A percentile compares a stretch with the other conserved stretches of the same genome.
Conservation (phyloP, 2,329 filamentous ascomycete species). For the Laburnicola sp. region DNA sequence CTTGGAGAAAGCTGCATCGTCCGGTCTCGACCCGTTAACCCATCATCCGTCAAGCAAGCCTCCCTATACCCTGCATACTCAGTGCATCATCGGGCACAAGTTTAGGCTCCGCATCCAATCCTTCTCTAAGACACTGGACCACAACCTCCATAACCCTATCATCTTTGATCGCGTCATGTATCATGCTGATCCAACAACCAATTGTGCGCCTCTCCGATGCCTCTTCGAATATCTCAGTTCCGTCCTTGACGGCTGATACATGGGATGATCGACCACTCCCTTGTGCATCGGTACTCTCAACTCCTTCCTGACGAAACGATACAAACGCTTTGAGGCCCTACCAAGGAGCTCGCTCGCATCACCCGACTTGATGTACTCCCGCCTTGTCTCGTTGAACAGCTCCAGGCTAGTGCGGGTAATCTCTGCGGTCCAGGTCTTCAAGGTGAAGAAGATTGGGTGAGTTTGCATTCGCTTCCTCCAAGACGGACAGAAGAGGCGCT, state of each 20-base stretch:
- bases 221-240: not conserved
- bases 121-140: conserved; percentile 14
- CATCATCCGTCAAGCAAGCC: no score
- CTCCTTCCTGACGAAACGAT: conserved; percentile 11
- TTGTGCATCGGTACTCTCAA: conserved; percentile 16
- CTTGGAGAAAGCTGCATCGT: no score
- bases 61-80: no score
- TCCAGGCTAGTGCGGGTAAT: not conserved
- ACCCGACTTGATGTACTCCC: conserved; percentile 6
- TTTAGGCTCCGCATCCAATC: not conserved
- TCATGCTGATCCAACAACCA: conserved; percentile 17
- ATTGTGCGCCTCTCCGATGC: conserved; percentile 9
- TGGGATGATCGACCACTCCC: conserved; percentile 17
- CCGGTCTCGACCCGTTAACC: no score
- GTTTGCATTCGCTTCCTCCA: not conserved
- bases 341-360: conserved; percentile 11
- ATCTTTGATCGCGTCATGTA: conserved; percentile 12
- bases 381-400: conserved; percentile 6
- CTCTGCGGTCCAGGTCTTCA: not conserved
- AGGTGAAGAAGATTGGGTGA: not conserved
- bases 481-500: not conserved
- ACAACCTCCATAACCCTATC: conserved; percentile 15
- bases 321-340: conserved; percentile 8
- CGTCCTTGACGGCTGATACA: not conserved
- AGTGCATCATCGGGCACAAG: not conserved